Conservation (phyloP, 2,329 filamentous ascomycete species). For the Pseudogymnoascus sp. region DNA sequence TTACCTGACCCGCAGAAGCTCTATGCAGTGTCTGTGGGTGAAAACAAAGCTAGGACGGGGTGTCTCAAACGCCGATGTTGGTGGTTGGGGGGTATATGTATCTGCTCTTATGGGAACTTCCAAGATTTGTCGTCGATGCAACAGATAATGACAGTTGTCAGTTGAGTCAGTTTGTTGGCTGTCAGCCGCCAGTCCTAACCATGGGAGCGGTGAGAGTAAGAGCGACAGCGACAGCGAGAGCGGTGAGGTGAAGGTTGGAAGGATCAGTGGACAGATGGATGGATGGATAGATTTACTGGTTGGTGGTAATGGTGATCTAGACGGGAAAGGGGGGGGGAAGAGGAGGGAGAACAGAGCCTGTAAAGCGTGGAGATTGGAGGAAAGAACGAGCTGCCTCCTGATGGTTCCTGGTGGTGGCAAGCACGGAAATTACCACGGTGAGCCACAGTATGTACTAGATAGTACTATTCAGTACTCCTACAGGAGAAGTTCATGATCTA, state of each 20-base stretch:
- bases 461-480: background rate
- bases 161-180: background rate
- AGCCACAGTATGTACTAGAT: background rate
- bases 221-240: background rate
- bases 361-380: background rate
- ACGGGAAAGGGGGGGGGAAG: background rate
- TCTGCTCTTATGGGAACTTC: background rate
- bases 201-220: background rate
- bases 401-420: background rate
- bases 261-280: background rate
- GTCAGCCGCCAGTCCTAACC: background rate
- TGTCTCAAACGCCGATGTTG: background rate
- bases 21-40: background rate
- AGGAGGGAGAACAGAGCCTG: background rate
- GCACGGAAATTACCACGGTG: background rate
- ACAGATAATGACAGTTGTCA: background rate
- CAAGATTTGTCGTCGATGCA: background rate
- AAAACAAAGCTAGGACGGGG: background rate
- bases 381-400: background rate
- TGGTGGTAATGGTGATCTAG: background rate
- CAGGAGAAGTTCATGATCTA: background rate
- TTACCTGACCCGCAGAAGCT: background rate
- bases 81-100: background rate
- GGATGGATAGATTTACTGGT: background rate
- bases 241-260: background rate